Evolutionary conservation across 139 green algal species (phyloP), one percentile per base, ranked within the genome.

Genomic region (Chlamydomonas schloesseri): DNA sequence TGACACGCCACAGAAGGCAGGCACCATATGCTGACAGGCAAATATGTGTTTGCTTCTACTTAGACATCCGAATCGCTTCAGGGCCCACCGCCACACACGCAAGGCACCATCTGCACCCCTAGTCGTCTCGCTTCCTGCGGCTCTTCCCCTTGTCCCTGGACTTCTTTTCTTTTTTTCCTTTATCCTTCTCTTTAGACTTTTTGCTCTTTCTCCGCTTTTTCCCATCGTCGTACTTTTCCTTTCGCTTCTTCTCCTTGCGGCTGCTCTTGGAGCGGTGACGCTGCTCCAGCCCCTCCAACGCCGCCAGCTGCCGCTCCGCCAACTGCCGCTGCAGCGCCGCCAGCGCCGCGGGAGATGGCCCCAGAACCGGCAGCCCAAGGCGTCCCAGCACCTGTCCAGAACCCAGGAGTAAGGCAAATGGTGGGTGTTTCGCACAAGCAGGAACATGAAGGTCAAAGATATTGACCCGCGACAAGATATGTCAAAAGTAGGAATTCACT

Each of bases 281-380:
- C 14, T 74, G 64, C 62, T 65, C 34, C 34, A 23, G 6, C 34
- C 18, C 21, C 29, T 55, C 23, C 20, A 55, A 11, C 34, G 17
- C 24, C 78, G 21, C 26, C 72, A 57, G 23, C 62, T 21, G 31
- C 4, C 20, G 15, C 73, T 71, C 75, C n/a, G 75, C 31, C 58
- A 34, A 34, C 57, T 24, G 20, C 60, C 75, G 55, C 60, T 71
- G 57, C 21, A 83, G 28, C 6, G 76, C 76, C 24, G 28, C 33
- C 24, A 83, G 76, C 8, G 76, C 62, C 60, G 65, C 21, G 6
- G 42, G 60, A n/a, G 28, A 37, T 26, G 2, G 57, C 13, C 23
- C 47, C 76, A 37, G 75, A 4, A 71, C 57, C 34, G 75, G 75
- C 36, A 83, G 76, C 8, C 76, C 76, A 9, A 83, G 37, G 36